Conservation (phyloP, 1,139 yeast genomes). For the Magnusiomyces fungicola region DNA sequence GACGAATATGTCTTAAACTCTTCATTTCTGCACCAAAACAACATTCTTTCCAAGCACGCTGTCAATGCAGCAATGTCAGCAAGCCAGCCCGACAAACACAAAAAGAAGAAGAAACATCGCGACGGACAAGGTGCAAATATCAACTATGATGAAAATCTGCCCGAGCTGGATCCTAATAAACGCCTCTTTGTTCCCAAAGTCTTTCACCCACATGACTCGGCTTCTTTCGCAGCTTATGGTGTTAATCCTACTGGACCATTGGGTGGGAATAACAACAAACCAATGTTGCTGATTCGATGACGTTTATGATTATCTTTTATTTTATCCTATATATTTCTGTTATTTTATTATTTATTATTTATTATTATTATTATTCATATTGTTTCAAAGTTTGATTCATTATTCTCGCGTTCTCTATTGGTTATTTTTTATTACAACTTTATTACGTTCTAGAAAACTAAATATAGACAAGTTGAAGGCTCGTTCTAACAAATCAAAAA, state of each 20-base stretch:
- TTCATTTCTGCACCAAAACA: not conserved
- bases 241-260: conserved; percentile 12
- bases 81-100: not conserved
- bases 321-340: not conserved
- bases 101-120: not conserved
- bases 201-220: conserved; percentile 14
- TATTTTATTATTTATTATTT: not conserved
- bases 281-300: conserved; percentile 12
- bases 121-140: not conserved
- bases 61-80: not conserved
- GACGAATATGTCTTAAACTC: conserved; percentile 3
- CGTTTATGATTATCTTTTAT: too few relatives aligned
- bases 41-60: conserved; percentile 6
- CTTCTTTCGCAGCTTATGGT: conserved; percentile 11
- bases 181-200: conserved; percentile 7
- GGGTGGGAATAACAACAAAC: conserved; percentile 11
- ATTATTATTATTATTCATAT: not conserved
- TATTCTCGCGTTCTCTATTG: too few relatives aligned
- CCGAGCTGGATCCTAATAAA: not conserved
- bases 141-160: not conserved
- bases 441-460: too few relatives aligned
- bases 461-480: too few relatives aligned
- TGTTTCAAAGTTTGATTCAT: too few relatives aligned
- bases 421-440: too few relatives aligned
- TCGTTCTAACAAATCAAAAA: too few relatives aligned